phyloP scores from a whole-genome alignment of 331 rosid species.

The Cydonia oblonga region DNA sequence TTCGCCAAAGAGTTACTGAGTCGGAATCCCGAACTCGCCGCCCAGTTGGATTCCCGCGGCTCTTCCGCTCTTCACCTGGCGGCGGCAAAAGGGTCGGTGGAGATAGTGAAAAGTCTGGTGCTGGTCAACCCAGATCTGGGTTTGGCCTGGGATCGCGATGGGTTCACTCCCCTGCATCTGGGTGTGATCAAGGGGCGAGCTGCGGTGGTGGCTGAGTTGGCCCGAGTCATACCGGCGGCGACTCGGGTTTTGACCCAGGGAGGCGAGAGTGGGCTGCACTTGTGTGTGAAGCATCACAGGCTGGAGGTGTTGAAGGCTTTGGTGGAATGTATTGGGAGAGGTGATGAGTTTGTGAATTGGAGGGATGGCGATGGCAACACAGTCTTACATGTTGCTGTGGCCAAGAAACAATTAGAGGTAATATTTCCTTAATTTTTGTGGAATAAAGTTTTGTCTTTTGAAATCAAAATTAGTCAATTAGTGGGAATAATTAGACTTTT shows the following conservation, averaged over 20 bases:
- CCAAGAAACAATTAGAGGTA: slow-evolving; percentile 21
- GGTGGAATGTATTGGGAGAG: slow-evolving; percentile 8
- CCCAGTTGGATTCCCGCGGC: neutral
- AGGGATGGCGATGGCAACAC: slow-evolving; percentile 17
- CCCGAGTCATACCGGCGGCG: slow-evolving; percentile 10
- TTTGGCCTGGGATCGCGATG: slow-evolving; percentile 9
- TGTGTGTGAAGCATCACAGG: slow-evolving; percentile 20
- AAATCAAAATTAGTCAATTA: neutral
- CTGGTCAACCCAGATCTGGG: slow-evolving; percentile 16
- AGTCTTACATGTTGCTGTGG: slow-evolving; percentile 19
- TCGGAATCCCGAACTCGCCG: slow-evolving; percentile 8
- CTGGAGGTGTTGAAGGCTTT: slow-evolving; percentile 17
- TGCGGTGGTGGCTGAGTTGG: slow-evolving; percentile 15
- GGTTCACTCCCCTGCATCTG: slow-evolving; percentile 24
- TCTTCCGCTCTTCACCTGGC: slow-evolving; percentile 19
- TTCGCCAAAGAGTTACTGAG: slow-evolving; percentile 11
- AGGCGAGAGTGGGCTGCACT: slow-evolving; percentile 14
- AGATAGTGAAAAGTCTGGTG: slow-evolving; percentile 10
- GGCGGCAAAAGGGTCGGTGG: slow-evolving; percentile 15
- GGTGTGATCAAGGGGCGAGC: slow-evolving; percentile 23
- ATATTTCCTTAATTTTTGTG: neutral
- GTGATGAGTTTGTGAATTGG: slow-evolving; percentile 18
- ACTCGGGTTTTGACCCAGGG: neutral
- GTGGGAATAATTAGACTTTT: neutral
- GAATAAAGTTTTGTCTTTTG: neutral